These are phyloP conservation scores for Physcomitrellopsis africana DNA, from an alignment of 225 moss, liverwort and hornwort species.

Conservation along the genomic window DNA sequence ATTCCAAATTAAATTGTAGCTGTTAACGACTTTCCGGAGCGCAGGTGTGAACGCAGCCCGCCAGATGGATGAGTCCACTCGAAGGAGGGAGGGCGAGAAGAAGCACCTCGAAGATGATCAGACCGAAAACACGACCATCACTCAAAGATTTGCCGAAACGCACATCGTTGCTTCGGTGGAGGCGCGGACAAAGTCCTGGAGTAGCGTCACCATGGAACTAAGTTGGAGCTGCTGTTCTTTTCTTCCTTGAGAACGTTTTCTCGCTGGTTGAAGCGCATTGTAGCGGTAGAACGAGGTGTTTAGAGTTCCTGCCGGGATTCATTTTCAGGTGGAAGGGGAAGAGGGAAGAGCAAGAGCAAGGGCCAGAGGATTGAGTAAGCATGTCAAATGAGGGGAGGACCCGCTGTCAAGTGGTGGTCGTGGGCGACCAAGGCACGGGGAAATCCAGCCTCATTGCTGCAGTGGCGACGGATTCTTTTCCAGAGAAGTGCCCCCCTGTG, in stretches of 20 bases:
- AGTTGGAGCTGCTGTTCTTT: neutral
- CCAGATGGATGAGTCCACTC: no score
- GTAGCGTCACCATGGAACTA: neutral
- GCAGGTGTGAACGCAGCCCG: no score
- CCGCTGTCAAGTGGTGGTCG: constrained; percentile 89
- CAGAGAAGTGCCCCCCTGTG: constrained; percentile 79
- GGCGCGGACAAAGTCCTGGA: no score
- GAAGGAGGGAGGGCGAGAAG: no score
- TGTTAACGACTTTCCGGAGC: no score
- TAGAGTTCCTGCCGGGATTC: no score
- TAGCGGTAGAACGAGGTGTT: no score
- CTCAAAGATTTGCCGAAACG: neutral
- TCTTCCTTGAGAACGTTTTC: no score
- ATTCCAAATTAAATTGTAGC: no score
- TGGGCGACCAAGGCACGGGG: constrained; percentile 86
- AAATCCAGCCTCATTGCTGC: constrained; percentile 94
- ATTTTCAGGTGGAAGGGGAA: neutral
- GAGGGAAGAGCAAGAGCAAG: neutral
- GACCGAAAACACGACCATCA: no score
- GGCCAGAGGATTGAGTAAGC: neutral
- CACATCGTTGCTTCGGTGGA: neutral
- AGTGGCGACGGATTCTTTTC: constrained; percentile 92
- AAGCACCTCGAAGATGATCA: no score
- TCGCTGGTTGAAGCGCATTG: no score
- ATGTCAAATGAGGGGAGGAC: constrained; percentile 61